Base-by-base conservation (phyloP, 2,329 filamentous ascomycete species). In the Mycosphaerella arachidis region DNA sequence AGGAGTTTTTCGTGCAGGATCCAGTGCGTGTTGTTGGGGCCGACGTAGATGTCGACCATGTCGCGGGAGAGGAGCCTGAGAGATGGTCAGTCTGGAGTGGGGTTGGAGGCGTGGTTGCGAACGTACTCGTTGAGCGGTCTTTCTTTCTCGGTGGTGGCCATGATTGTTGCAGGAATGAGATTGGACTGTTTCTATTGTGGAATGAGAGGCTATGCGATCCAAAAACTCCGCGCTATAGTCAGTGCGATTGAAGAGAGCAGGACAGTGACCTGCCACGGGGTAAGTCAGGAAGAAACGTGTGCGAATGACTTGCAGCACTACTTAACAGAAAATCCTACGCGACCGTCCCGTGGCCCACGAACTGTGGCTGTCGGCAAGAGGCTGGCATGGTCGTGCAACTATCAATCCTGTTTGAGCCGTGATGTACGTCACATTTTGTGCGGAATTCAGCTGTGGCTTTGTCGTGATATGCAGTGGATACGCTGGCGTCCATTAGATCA, bases 31-130 rank as follows among this genome's bases (percentile, higher is more conserved):
- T 81, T 81, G 37, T 81, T 78, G 6, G 75, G 63, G 56, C 81
- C 81, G 70, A 84, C 79, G 70, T 83, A 83, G 71, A 84, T 78
- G 72, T 83, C 79, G 59, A 83, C 81, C 73, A 83, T 78, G 61
- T 79, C 77, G 57, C 75, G 77, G 59, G 80, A 81, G 63, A 84
- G 78, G 66, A 84, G 79, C 73, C 79, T 82, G 16, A 18, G 31
- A 20, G 40, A 8, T 20, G 24, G 18, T 54, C 46, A 10, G 56
- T 51, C 29, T 48, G 6, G 37, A 24, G 29, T 27, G 33, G 33
- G 31, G 6, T 33, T 61, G 48, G 58, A 53, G 40, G 24, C 33
- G 29, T 24, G 37, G 4, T 45, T n/a, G 30, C 12, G 16, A 20
- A 68, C 70, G 18, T 71, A 78, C 77, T 78, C 75, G 68, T 79